Evolutionary conservation across 768 basidiomycete genomes (phyloP), one percentile per base, ranked within the genome.

Genomic region (Amyloporia xantha): DNA sequence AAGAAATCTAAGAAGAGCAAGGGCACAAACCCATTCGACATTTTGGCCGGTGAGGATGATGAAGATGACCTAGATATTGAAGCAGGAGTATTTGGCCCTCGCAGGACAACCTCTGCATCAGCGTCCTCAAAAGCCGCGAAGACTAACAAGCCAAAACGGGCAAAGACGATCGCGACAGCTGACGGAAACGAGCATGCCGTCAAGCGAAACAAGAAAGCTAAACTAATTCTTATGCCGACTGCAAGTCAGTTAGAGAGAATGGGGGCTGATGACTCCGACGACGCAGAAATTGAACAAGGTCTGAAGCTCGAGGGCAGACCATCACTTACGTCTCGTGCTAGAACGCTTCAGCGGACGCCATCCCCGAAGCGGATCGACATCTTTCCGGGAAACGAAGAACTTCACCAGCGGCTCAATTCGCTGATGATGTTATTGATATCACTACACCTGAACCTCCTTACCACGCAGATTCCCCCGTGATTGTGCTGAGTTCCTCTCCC

Each of bases 51-150:
- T 5, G 64, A 81, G 26, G 81, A 83, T 50, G 86, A 88, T 51
- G 82, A 84, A 4, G 76, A 74, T 20, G 88, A 90, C 58, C 65
- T 71, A 57, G 84, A 84, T 35, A 71, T 90, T 12, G 81, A 82
- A 54, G 74, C 75, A 2, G 83, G 78, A 4, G 61, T 83, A 20
- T 56, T 64, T 52, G 63, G 59, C 36, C 66, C 71, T 5, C 78
- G 77, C 33, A 75, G 84, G 35, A 73, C 82, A 0, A 70, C 72
- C 46, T 75, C 73, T 15, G 63, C 66, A 2, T 79, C 84, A 15
- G 67, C 56, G 7, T 36, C 64, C 4, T 56, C 66, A 11, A 59
- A 62, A 27, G 52, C 54, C 39, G 64, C 61, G 49, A 44, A 54
- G 35, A 67, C 68, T 56, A 48, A 54, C 54, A 68, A 77, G 55